Evolutionary conservation across 1,284 basidiomycete species (phyloP).

Genomic region (Pseudozyma hubeiensis): DNA sequence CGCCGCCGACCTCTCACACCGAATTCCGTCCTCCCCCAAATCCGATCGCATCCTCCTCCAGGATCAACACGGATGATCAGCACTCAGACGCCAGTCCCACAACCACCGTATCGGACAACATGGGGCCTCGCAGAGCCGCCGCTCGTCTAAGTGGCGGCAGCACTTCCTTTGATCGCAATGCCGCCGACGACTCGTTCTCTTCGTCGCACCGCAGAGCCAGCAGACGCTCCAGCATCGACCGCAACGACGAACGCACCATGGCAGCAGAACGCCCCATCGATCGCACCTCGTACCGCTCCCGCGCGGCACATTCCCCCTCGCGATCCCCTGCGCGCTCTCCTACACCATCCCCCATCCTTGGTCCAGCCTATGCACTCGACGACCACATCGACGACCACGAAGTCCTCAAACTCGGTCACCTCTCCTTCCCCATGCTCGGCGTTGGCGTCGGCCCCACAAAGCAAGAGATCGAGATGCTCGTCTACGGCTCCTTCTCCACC

Average conservation of each 20-base stretch:
- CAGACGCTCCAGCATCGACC: slow-evolving; percentile 49
- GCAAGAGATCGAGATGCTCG: slow-evolving; percentile 60
- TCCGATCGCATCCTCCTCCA: slow-evolving; percentile 38
- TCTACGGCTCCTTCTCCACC: slow-evolving; percentile 45
- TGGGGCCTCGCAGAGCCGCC: slow-evolving; percentile 37
- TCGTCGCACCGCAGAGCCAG: slow-evolving; percentile 36
- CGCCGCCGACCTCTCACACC: slow-evolving; percentile 57
- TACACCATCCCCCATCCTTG: slow-evolving; percentile 64
- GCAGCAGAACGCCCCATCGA: slow-evolving; percentile 34
- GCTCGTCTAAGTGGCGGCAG: slow-evolving; percentile 44
- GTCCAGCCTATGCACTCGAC: slow-evolving; percentile 35
- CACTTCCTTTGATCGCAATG: slow-evolving; percentile 35
- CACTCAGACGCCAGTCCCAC: slow-evolving; percentile 39
- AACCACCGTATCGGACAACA: slow-evolving; percentile 46
- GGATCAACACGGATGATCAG: slow-evolving; percentile 20
- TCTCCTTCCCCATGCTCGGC: slow-evolving; percentile 58
- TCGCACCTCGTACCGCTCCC: slow-evolving; percentile 36
- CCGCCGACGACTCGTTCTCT: slow-evolving; percentile 34
- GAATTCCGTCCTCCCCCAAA: slow-evolving; percentile 43
- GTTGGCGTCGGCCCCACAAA: slow-evolving; percentile 58
- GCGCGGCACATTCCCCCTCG: slow-evolving; percentile 31
- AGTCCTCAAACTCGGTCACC: slow-evolving; percentile 50
- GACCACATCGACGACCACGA: slow-evolving; percentile 24
- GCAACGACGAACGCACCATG: slow-evolving; percentile 38
- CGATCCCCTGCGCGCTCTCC: slow-evolving; percentile 44